Conservation (phyloP, 1,284 basidiomycete species). For the Ganoderma resinaceum region DNA sequence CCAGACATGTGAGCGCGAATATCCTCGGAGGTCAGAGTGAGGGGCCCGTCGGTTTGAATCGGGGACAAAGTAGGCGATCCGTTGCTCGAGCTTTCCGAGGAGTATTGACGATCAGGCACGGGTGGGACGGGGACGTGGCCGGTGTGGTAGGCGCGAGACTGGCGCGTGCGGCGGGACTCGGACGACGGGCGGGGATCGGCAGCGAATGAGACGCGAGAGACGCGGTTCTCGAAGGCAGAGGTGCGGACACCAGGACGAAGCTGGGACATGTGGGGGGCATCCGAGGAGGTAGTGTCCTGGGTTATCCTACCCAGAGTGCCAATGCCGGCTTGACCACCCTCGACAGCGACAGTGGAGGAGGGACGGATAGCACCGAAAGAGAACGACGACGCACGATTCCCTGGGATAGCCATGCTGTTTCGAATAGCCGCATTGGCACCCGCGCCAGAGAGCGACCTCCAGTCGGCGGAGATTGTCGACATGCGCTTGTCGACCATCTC, state of each 20-base stretch:
- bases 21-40: conserved; percentile 70
- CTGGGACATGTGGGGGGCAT: conserved; percentile 54
- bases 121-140: conserved; percentile 55
- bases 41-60: conserved; percentile 71
- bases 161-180: conserved; percentile 61
- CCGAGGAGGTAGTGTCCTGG: conserved; percentile 31
- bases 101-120: conserved; percentile 52
- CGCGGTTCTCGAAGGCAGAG: conserved; percentile 47
- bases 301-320: conserved; percentile 45
- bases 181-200: conserved; percentile 68
- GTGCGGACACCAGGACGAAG: conserved; percentile 56
- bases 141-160: conserved; percentile 56
- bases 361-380: conserved; percentile 65
- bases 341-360: conserved; percentile 51
- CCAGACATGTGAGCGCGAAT: conserved; percentile 52
- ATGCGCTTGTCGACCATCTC: conserved; percentile 81
- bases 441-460: conserved; percentile 76
- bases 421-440: conserved; percentile 79
- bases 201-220: conserved; percentile 74
- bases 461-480: conserved; percentile 79
- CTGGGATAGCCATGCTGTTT: conserved; percentile 64
- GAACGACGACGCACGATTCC: conserved; percentile 57
- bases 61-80: conserved; percentile 57
- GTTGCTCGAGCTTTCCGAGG: conserved; percentile 43
- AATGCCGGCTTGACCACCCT: conserved; percentile 52